Evolutionary conservation across 257 asterid species (phyloP).

Genomic region (Scutellaria barbata): DNA sequence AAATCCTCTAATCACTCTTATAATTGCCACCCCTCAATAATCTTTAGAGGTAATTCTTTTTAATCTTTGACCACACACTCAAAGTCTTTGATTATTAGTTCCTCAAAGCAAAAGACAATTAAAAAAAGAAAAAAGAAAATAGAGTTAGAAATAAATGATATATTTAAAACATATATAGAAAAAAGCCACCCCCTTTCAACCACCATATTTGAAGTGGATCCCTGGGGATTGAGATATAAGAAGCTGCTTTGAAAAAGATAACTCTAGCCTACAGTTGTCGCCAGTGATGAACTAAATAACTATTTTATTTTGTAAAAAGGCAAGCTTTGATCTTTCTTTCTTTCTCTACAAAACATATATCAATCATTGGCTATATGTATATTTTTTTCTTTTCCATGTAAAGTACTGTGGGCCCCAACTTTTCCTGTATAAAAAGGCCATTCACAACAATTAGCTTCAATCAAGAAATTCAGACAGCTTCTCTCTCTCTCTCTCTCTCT

Average conservation of each 20-base stretch:
- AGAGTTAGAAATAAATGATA: neutral
- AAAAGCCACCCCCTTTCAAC: conserved; percentile 52
- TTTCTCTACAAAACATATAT: conserved; percentile 10
- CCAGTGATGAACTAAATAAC: conserved; percentile 42
- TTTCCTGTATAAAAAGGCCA: conserved; percentile 44
- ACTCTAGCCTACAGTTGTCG: conserved; percentile 78
- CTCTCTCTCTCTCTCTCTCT: neutral
- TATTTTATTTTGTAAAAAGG: conserved; percentile 16
- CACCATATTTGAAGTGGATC: conserved; percentile 70
- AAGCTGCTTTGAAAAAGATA: conserved; percentile 48
- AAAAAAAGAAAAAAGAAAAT: neutral
- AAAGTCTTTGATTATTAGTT: neutral
- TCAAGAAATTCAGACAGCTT: conserved; percentile 27
- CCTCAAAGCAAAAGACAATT: neutral
- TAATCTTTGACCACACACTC: neutral
- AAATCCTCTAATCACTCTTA: conserved; percentile 24
- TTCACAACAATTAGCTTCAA: conserved; percentile 18
- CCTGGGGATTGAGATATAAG: conserved; percentile 52
- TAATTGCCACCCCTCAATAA: neutral
- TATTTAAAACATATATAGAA: conserved; percentile 15
- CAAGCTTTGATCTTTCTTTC: conserved; percentile 29
- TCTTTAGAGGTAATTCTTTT: neutral
- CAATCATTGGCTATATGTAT: conserved; percentile 39
- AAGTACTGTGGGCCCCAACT: conserved; percentile 39
- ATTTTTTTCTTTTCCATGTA: conserved; percentile 28